A percentile compares a stretch with the other conserved stretches of the same genome.
Evolutionary conservation across 164 flowering plant species (phyloP).

Genomic region (Amborella trichopoda): DNA sequence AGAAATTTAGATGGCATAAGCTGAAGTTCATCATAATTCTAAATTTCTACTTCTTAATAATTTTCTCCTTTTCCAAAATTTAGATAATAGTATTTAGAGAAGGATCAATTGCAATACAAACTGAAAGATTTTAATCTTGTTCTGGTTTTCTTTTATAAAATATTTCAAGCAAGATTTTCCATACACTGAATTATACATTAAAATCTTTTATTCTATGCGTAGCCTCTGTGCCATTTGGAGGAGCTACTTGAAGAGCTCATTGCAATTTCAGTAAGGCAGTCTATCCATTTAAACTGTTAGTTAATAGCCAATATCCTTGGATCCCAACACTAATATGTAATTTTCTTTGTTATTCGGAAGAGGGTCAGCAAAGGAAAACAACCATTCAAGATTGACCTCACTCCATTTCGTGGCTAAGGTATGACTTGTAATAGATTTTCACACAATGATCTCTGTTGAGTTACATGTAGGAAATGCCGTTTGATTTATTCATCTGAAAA

Average conservation of each 20-base stretch:
- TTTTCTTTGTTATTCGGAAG: constrained; percentile 14
- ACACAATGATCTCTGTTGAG: too few species aligned
- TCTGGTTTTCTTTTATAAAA: neutral
- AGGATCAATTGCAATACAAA: neutral
- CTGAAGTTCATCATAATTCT: too few species aligned
- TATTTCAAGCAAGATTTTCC: neutral
- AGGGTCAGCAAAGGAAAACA: constrained; percentile 63
- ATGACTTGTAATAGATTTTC: too few species aligned
- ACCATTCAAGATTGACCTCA: constrained; percentile 47
- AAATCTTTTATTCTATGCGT: constrained; percentile 3
- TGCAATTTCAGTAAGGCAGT: constrained; percentile 74
- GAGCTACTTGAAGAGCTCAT: constrained; percentile 67
- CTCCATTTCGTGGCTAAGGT: constrained; percentile 53
- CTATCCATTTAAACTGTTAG: neutral
- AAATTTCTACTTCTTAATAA: neutral
- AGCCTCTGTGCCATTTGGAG: constrained; percentile 78
- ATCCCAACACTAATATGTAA: neutral
- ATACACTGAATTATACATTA: neutral
- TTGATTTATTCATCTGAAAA: too few species aligned
- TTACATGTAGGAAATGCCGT: too few species aligned
- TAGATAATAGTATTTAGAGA: neutral
- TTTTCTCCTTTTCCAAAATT: neutral
- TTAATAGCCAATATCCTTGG: neutral
- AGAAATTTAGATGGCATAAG: too few species aligned
- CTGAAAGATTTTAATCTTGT: neutral